Base-by-base conservation (phyloP, 2,329 filamentous ascomycete species). In the Teratosphaeria pseudoeucalypti region DNA sequence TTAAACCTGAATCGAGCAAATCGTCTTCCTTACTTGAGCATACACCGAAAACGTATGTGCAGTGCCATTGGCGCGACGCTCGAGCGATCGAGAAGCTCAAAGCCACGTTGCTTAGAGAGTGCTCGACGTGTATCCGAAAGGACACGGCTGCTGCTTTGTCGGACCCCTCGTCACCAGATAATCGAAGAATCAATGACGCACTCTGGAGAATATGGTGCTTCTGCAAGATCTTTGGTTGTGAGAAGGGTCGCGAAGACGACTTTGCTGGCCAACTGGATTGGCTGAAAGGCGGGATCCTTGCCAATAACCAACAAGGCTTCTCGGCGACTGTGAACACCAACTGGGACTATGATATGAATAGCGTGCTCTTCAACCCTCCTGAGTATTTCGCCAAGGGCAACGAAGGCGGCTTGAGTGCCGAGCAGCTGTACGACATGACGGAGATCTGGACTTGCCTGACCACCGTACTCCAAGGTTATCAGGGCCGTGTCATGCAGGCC, bases 141-240 rank as follows among this genome's bases (percentile, higher is more conserved):
- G 81, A 83, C 58, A 85, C 83, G 0, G 75, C 81, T 6, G 71
- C 73, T 26, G 82, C 81, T 2, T 74, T 86, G 2, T 73, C 78
- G 1, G 80, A 78, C 3, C 69, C 75, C 23, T 75, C 78, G 52
- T 66, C 69, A 49, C 73, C 76, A 9, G 65, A 70, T 9, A 76
- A 79, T 1, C 74, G 75, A 49, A 79, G 82, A 59, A 76, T 86
- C 29, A 81, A 85, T 60, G 78, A 85, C 68, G 83, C 84, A 0
- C 78, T 86, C 55, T 86, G 83, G 82, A 80, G 84, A 2, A 81
- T 87, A 34, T 86, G 84, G 83, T 84, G 80, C 0, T 87, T 86
- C 70, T 86, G 83, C 70, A 79, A 78, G 58, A 80, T 85, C 34
- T 87, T 87, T 57, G 84, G 84, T 1, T 79, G 76, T 56, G 77